phyloP scores from a whole-genome alignment of 202 grass and related monocot species.

The Carex arenaria region DNA sequence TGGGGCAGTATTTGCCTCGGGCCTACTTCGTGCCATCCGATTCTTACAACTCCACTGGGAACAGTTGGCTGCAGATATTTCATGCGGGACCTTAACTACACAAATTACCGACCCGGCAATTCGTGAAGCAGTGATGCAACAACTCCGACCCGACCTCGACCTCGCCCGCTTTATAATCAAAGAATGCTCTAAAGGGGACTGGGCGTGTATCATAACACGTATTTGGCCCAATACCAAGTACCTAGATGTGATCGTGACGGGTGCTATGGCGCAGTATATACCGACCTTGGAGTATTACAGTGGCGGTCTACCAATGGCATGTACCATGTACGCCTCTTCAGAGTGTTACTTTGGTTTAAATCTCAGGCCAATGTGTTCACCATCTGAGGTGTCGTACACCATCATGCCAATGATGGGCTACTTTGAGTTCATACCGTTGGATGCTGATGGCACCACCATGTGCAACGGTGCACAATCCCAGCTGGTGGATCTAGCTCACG shows the following conservation, averaged over 20 bases:
- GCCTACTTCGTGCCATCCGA: conserved; percentile 81
- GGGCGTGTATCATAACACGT: conserved; percentile 73
- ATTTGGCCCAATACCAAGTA: conserved; percentile 95
- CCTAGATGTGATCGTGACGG: conserved; percentile 91
- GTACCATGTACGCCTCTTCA: conserved; percentile 94
- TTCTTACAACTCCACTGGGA: conserved; percentile 96
- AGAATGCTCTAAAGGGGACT: conserved; percentile 66
- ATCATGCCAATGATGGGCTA: conserved; percentile 99
- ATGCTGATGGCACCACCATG: conserved; percentile 15
- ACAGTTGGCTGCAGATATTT: conserved; percentile 58
- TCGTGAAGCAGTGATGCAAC: conserved; percentile 52
- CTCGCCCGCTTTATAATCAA: conserved; percentile 51
- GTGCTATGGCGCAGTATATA: conserved; percentile 97
- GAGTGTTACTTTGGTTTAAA: conserved; percentile 97
- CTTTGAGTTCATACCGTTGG: conserved; percentile 81
- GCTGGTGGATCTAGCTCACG: conserved; percentile 75
- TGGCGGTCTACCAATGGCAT: conserved; percentile 81
- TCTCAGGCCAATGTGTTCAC: conserved; percentile 76
- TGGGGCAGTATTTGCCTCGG: conserved; percentile 88
- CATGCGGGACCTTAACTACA: conserved; percentile 39
- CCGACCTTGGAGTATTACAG: conserved; percentile 78
- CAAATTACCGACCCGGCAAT: conserved; percentile 60
- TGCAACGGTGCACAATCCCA: conserved; percentile 22
- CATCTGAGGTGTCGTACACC: conserved; percentile 80
- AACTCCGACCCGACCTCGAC: conserved; percentile 52